Evolutionary conservation across 345 rosid genomes (phyloP).

Genomic region (Aethionema arabicum): DNA sequence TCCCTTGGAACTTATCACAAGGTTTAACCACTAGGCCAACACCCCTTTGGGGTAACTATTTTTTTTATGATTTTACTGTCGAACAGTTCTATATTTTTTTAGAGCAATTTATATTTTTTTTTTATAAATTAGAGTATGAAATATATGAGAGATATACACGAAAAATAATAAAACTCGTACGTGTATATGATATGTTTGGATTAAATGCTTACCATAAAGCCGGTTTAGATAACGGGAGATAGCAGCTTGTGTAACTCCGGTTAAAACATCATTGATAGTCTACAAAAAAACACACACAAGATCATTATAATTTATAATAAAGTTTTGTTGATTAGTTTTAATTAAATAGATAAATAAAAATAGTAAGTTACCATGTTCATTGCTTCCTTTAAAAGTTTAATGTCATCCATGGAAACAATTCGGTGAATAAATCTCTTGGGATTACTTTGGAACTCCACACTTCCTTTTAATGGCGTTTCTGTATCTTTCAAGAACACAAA

Average conservation of each 20-base stretch:
- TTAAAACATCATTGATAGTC: slow-evolving; percentile 68
- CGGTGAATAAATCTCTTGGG: slow-evolving; percentile 39
- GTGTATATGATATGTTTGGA: too few species aligned
- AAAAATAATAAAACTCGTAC: too few species aligned
- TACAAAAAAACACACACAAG: slow-evolving; percentile 10
- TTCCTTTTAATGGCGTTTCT: slow-evolving; percentile 43
- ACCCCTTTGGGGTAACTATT: too few species aligned
- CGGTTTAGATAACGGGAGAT: slow-evolving; percentile 49
- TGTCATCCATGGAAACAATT: slow-evolving; percentile 45
- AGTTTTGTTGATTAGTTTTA: too few species aligned
- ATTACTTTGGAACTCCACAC: background rate
- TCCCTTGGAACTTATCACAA: too few species aligned
- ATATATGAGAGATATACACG: too few species aligned
- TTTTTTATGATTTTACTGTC: too few species aligned
- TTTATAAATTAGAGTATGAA: too few species aligned
- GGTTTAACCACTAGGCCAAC: too few species aligned
- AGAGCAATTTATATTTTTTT: too few species aligned
- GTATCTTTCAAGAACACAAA: slow-evolving; percentile 43
- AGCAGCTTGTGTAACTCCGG: slow-evolving; percentile 65
- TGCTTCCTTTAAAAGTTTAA: slow-evolving; percentile 18
- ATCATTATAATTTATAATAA: too few species aligned
- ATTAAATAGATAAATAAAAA: background rate
- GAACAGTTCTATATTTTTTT: too few species aligned
- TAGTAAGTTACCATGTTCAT: slow-evolving; percentile 6
- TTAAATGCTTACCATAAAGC: slow-evolving; percentile 34